Base-by-base conservation (phyloP, 2,329 filamentous ascomycete genomes). In the Fusarium sororula region DNA sequence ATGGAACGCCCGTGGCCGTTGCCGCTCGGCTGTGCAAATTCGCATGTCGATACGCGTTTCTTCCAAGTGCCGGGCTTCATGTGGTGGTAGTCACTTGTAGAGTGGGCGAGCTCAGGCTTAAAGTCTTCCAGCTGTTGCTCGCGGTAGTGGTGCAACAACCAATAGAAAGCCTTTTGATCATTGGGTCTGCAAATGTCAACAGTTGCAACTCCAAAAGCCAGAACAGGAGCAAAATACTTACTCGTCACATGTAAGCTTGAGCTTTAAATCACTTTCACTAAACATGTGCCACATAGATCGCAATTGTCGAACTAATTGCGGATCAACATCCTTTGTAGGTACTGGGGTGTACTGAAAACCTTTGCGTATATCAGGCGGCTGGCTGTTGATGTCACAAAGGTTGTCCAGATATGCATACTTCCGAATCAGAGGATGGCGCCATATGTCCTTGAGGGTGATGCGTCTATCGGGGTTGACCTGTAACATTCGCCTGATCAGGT, bases 111-210 rank as follows among this genome's bases (percentile, higher is more conserved):
- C 28, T 93, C 89, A 37, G 91, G 91, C 67, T 92, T 92, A 79
- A 96, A 98, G 79, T 98, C 94, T 80, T 98, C 95, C 4, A 97
- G 83, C 75, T 96, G 92, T 71, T 94, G 91, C 73, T 97, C 91
- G 50, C 94, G 90, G 81, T 98, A 97, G 81, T 92, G 93, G 73
- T 92, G 84, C 13, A 99, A 88, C 26, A 97, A 89, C 82, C 91
- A 93, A 82, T 98, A 99, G 82, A 98, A 98, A 75, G 96, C 88
- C 79, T 98, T 97, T 80, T 98, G 95, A 63, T 98, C 94, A 73
- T 97, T 98, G 9, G 90, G 86, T 73, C 93, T 96, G 38, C n/a
- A 54, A 48, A 70, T 45, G 74, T 82, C 71, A 82, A 79, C 35
- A 24, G 7, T 22, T 42, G 15, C 30, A 20, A 22, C 39, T 18